Conservation (phyloP, 2,329 filamentous ascomycete genomes). For the Magnaporthales sp. region DNA sequence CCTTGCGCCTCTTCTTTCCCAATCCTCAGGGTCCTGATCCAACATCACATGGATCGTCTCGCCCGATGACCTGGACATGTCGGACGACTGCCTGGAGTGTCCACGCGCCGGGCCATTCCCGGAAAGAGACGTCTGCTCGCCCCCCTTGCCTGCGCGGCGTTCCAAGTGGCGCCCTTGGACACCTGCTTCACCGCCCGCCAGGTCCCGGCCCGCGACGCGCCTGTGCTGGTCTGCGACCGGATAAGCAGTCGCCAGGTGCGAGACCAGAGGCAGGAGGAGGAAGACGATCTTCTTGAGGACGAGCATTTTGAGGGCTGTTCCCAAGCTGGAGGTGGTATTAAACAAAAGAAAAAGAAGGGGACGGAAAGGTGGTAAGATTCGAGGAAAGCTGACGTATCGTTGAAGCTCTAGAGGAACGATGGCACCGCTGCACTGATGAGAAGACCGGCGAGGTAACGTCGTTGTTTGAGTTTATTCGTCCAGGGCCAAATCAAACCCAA, state of each 20-base stretch:
- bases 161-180: background rate
- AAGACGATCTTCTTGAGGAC: background rate
- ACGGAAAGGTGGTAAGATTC: background rate
- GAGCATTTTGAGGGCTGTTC: background rate
- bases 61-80: too few relatives aligned
- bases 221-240: background rate
- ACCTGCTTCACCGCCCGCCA: background rate
- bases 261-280: background rate
- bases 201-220: background rate
- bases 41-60: too few relatives aligned
- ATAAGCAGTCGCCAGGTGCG: background rate
- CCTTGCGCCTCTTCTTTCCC: too few relatives aligned
- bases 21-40: too few relatives aligned
- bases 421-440: too few relatives aligned
- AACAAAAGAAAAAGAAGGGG: background rate
- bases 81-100: too few relatives aligned
- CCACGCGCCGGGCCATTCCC: too few relatives aligned
- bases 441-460: too few relatives aligned
- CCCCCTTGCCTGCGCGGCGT: background rate
- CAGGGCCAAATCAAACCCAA: background rate
- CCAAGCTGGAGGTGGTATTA: too few relatives aligned
- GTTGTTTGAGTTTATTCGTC: background rate
- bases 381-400: background rate
- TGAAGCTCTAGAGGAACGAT: background rate
- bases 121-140: too few relatives aligned